Base-by-base conservation (phyloP, 2,329 filamentous ascomycete species). In the Fusarium penzigii region DNA sequence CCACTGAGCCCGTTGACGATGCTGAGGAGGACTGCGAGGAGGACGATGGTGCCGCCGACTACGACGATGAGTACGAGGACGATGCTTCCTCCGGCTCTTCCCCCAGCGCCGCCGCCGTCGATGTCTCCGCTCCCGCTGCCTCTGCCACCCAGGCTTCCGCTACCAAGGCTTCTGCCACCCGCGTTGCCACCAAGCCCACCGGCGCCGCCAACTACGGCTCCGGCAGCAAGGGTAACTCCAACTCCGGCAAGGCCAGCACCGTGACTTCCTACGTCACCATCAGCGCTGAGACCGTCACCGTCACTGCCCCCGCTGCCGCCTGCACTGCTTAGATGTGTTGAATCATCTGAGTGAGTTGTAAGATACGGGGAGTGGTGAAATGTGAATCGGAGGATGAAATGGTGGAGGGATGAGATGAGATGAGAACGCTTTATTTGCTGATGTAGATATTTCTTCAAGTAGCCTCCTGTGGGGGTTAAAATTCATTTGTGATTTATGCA, bases 381-480 rank as follows among this genome's bases (percentile, higher is more conserved):
- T 34, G 43, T 29, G 39, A 8, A 8, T 25, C 20, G 4, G 20
- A 16, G n/a, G 20, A 17, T 39, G 44, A 38, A 20, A 16, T 38
- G 29, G 29, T 10, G 44, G 42, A 29, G 20, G 13, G 41, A n/a
- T 46, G n/a, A 51, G 8, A 39, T 47, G 29, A 20, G 17, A 46
- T 17, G 17, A 47, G 39, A 44, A 52, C 13, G 39, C 39, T 50
- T 49, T 52, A 53, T 57, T 54, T 55, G 62, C 62, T 61, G 42
- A 48, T 55, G 62, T 65, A 64, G 55, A 61, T 62, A 65, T 53
- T 59, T 63, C 44, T 58, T 58, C 46, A 51, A 51, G 57, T 65
- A 60, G 61, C 63, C 61, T 59, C 59, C 61, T 65, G 58, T 63
- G 61, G 61, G 50, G 63, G 57, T 46, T 5, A 25, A 25, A 52